Conservation (phyloP, 2,329 filamentous ascomycete species). For the Talaromyces sp. region DNA sequence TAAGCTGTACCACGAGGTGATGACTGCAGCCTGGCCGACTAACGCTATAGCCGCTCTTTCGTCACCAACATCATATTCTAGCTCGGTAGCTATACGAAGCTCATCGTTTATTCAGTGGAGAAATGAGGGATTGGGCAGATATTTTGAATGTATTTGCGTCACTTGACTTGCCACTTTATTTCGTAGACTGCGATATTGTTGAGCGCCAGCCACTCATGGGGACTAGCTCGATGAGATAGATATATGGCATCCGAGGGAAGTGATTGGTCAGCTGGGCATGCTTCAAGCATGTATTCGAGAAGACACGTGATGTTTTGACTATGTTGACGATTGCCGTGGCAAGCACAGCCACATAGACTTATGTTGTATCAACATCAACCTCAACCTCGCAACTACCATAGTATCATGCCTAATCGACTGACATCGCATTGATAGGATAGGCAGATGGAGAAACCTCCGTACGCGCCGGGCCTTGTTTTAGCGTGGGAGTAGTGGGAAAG, state of each 20-base stretch:
- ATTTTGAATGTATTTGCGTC: not conserved
- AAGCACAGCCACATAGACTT: constrained; percentile 7
- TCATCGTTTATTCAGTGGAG: not conserved
- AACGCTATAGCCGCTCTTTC: not conserved
- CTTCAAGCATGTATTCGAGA: not conserved
- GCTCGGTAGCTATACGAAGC: not conserved
- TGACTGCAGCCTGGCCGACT: not conserved
- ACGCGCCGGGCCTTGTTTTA: constrained; percentile 22
- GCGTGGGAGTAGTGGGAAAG: constrained; percentile 1
- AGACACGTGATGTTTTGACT: not conserved
- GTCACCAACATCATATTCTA: not conserved
- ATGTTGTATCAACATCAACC: not conserved
- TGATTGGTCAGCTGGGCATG: not conserved
- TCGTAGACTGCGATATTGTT: not conserved
- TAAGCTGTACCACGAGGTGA: not conserved
- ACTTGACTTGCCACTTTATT: constrained; percentile 4
- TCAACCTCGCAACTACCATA: no score
- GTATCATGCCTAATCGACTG: not conserved
- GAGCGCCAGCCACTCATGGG: not conserved
- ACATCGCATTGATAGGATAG: not conserved
- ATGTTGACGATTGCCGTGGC: not conserved
- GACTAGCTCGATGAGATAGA: not conserved
- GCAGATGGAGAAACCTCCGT: constrained; percentile 1
- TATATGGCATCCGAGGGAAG: not conserved
- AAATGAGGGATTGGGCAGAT: not conserved